Evolutionary conservation across 768 basidiomycete species (phyloP).

Genomic region (Hirschioporus abietinus): DNA sequence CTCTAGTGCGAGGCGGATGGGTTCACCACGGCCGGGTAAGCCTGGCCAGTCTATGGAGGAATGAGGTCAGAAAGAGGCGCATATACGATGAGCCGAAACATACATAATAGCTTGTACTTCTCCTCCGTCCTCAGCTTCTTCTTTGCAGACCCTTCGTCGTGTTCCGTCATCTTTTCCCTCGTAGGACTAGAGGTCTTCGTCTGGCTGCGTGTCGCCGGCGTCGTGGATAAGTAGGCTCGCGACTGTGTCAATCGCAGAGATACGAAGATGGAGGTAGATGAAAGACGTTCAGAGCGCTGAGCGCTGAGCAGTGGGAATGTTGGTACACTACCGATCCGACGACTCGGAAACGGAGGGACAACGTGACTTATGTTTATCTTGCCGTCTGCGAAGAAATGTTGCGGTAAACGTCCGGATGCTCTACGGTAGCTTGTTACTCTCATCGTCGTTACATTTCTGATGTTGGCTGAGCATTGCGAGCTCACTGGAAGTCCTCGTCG

Average conservation of each 20-base stretch:
- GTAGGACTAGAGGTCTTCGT: not conserved
- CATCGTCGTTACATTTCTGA: too few relatives aligned
- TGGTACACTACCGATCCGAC: not conserved
- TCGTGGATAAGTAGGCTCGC: not conserved
- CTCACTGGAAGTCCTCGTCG: too few relatives aligned
- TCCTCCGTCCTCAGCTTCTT: not conserved
- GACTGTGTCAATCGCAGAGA: not conserved
- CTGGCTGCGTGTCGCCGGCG: not conserved
- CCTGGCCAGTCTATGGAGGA: constrained; percentile 20
- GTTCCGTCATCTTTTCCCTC: not conserved
- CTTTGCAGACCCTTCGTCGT: not conserved
- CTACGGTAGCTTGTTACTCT: not conserved
- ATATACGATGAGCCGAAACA: not conserved
- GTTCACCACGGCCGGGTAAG: constrained; percentile 34
- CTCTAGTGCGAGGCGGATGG: constrained; percentile 33
- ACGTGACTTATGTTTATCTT: not conserved
- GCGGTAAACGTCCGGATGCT: not conserved
- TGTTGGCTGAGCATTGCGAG: too few relatives aligned
- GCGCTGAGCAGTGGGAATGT: not conserved
- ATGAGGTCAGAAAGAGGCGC: not conserved
- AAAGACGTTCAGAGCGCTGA: not conserved
- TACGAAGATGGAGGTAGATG: not conserved
- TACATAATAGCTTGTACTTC: constrained; percentile 3
- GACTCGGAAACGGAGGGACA: not conserved
- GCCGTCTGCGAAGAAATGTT: too few relatives aligned